phyloP scores from a whole-genome alignment of 306 rosid genomes.

The Malus fusca region DNA sequence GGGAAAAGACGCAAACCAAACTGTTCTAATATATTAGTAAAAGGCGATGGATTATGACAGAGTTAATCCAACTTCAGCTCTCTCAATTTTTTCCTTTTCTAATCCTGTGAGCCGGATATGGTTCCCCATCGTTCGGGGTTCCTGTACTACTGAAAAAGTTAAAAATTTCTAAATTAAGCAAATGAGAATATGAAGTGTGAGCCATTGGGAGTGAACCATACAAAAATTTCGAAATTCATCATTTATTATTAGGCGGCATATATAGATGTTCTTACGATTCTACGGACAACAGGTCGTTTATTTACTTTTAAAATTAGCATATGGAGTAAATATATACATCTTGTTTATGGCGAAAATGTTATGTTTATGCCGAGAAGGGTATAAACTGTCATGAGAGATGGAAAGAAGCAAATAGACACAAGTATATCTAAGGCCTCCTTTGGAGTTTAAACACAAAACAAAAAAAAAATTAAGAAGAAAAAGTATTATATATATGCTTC shows the following conservation, averaged over 20 bases:
- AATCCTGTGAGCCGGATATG: not conserved
- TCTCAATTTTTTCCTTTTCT: not conserved
- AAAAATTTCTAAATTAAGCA: not conserved
- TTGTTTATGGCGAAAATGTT: not conserved
- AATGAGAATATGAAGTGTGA: not conserved
- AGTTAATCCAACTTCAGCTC: not conserved
- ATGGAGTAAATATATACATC: too few relatives aligned
- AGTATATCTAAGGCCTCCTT: not conserved
- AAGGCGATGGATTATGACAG: not conserved
- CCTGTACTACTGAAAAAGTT: not conserved
- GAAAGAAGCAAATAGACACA: too few relatives aligned
- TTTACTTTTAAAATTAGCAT: not conserved
- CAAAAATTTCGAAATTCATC: not conserved
- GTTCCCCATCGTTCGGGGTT: not conserved
- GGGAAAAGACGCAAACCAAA: not conserved
- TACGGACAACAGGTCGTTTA: not conserved
- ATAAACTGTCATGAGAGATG: too few relatives aligned
- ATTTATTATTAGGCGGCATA: not conserved
- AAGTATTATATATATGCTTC: not conserved
- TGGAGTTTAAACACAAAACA: not conserved
- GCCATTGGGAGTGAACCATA: not conserved
- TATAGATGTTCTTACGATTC: not conserved
- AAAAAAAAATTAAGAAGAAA: too few relatives aligned
- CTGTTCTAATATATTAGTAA: not conserved
- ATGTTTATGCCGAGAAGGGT: not conserved